phyloP scores from a whole-genome alignment of 2,329 filamentous ascomycete species.

The Diplocarpon mali region DNA sequence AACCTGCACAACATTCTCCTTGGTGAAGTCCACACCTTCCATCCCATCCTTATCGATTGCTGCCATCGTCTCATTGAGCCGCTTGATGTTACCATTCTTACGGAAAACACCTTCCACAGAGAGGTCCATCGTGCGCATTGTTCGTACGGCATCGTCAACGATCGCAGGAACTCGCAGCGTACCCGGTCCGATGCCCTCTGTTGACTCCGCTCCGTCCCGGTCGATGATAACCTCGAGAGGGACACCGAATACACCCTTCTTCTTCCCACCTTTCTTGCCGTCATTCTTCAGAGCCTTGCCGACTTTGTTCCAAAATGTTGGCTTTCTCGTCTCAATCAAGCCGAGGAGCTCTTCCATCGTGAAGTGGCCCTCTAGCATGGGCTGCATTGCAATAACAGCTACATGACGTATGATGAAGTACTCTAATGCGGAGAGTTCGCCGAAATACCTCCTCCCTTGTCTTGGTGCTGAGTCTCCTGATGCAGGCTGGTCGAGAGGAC shows the following conservation, averaged over 20 bases:
- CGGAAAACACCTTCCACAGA: conserved; percentile 97
- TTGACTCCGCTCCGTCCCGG: conserved; percentile 92
- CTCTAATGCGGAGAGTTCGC: conserved; percentile 85
- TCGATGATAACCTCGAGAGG: conserved; percentile 82
- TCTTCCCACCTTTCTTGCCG: conserved; percentile 65
- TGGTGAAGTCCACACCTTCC: conserved; percentile 74
- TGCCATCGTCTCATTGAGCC: conserved; percentile 75
- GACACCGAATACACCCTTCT: conserved; percentile 90
- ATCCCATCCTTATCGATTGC: conserved; percentile 78
- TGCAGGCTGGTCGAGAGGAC: conserved; percentile 36
- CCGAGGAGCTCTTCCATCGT: conserved; percentile 86
- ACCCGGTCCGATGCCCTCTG: conserved; percentile 87
- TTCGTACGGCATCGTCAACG: conserved; percentile 85
- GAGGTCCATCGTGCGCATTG: conserved; percentile 98
- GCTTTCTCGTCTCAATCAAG: conserved; percentile 85
- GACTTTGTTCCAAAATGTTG: conserved; percentile 97
- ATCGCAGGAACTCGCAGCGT: conserved; percentile 85
- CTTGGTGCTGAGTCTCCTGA: conserved; percentile 36
- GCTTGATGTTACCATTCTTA: conserved; percentile 98
- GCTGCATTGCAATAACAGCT: conserved; percentile 89
- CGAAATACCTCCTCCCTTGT: conserved; percentile 72
- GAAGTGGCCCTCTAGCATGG: conserved; percentile 80
- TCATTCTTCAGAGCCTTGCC: conserved; percentile 93
- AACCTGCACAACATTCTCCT: conserved; percentile 85
- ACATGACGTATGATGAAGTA: conserved; percentile 97